Conservation (phyloP, 768 basidiomycete species). For the Kwoniella bestiolae region DNA sequence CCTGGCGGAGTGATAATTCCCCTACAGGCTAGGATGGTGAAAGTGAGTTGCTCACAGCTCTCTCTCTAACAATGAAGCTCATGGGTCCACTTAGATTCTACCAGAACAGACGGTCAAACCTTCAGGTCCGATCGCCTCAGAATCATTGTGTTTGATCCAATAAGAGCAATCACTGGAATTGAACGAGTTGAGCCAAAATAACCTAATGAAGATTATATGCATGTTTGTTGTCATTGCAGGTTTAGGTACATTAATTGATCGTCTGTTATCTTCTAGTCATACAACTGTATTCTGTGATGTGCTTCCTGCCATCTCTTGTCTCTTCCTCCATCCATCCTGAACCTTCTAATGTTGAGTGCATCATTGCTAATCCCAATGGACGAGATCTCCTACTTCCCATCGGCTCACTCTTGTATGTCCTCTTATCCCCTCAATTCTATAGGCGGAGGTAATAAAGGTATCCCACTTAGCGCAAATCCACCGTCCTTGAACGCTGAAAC, state of each 20-base stretch:
- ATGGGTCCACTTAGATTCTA: constrained; percentile 3
- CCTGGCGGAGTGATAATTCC: constrained; percentile 54
- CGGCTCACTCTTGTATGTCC: no score
- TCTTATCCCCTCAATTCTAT: constrained; percentile 25
- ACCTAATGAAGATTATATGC: no score
- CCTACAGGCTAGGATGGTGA: constrained; percentile 56
- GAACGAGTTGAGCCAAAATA: no score
- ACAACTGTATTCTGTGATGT: no score
- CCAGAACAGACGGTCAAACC: constrained; percentile 13
- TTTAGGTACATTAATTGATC: no score
- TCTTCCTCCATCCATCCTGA: no score
- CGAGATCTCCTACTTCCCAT: no score
- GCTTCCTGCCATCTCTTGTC: no score
- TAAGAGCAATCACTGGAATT: no score
- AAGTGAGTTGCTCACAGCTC: constrained; percentile 15
- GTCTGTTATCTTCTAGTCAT: no score
- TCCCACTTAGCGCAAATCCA: constrained; percentile 26
- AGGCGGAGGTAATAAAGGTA: constrained; percentile 36
- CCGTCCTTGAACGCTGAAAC: constrained; percentile 21
- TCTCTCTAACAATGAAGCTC: no score
- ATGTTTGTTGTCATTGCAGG: no score
- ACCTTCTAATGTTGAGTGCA: not conserved
- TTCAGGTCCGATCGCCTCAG: not conserved
- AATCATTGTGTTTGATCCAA: constrained; percentile 14
- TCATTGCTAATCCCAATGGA: not conserved